Evolutionary conservation across 805 yeast species (phyloP), one percentile per base, ranked within the genome.

Genomic region (Pichia phayaonensis): DNA sequence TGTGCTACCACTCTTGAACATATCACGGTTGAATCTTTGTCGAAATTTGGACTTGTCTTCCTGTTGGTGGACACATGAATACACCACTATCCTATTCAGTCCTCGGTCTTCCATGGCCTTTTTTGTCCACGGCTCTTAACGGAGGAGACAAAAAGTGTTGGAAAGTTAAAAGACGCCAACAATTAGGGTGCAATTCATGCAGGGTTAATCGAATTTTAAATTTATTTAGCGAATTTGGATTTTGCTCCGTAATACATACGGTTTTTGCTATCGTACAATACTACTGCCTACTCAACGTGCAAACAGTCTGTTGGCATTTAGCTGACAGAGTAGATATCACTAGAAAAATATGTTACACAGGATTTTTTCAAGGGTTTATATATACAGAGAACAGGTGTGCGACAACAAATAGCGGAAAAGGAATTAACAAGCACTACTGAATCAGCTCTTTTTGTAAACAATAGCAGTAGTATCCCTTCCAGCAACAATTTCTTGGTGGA

Each of bases 401-500:
- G 38, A 29, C 4, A 11, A 29, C 4, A 12, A 8, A 29, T 29
- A 29, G 31, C 31, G 11, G 31, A 12, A 3, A 29, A 4, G 20
- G 38, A 34, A 34, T 2, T 34, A n/a, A 10, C 38, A 34, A 34
- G 2, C 3, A 34, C 20, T n/a, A 34, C 12, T 8, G 10, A n/a
- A 21, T 42, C 42, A 41, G 20, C 44, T 40, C 18, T 23, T 55
- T 52, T 67, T 72, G 69, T 85, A 86, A 66, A 67, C 86, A 29
- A 86, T 72, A 40, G 84, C 90, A 34, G 86, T 76, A 39, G 79
- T 69, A 45, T 73, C 73, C 12, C 70, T 77, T 10, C 90, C 90
- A 5, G 90, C 84, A 40, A 73, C 75, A 8, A 84, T 61, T 4
- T 71, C 78, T 65, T 85, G 90, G 47, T 76, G 75, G 10, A 72